Evolutionary conservation across 2,329 filamentous ascomycete species (phyloP), one percentile per base, ranked within the genome.

Genomic region (Taxawa tesnikishii): DNA sequence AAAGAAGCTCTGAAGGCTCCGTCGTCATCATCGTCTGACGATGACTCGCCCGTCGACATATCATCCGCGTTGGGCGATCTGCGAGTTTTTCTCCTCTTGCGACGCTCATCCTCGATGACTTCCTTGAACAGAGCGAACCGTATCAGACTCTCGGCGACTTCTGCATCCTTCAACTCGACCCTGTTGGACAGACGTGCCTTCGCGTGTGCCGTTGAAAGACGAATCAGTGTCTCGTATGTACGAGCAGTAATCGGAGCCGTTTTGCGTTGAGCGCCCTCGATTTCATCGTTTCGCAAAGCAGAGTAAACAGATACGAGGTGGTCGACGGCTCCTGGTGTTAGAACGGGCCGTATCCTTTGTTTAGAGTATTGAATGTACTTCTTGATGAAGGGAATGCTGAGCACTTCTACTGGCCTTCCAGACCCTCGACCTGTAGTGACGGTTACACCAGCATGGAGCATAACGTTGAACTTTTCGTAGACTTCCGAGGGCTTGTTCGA

Each of bases 321-420:
- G 45, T 94, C 84, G 8, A 85, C 83, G 5, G 90, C 88, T 27
- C 84, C 84, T 51, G 90, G 84, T 0, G 87, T 94, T 39, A 98
- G 65, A 25, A 93, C 66, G 0, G 90, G 90, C 69, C 85, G 92
- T 49, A 94, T 72, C 51, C 90, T 70, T 21, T 74, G 81, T 64
- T 98, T 98, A 42, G 90, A 85, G 56, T 98, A 98, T 53, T 98
- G 90, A 28, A 98, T 92, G 57, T 94, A 98, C 61, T 98, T 98
- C 65, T 98, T 98, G 67, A 98, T 85, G 60, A 98, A 98, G 0
- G 87, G 83, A 38, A 98, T 94, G 60, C 83, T 93, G 33, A 98
- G 66, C 10, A 98, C 83, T 54, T 94, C 85, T 4, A 82, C 74
- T 42, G 80, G 79, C 55, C 82, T 81, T 45, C 74, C 75, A 15